Base-by-base conservation (phyloP, 371 early-diverging fungal species). In the Scutellospora calospora region DNA sequence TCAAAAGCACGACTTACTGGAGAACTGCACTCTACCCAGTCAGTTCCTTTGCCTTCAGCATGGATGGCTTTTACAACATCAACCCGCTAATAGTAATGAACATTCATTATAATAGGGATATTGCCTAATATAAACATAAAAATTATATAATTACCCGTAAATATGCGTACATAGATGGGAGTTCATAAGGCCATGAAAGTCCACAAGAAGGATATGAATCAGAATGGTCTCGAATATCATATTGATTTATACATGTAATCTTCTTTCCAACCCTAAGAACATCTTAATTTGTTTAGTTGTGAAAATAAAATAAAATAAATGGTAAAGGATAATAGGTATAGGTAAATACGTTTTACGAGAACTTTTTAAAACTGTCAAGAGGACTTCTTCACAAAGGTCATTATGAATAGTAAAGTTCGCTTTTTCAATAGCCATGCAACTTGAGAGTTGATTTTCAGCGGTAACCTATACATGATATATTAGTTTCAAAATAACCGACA, bases 181-280 rank as follows among this genome's bases (percentile, higher is more conserved):
- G 83, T 74, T 92, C 93, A 66, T 90, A 83, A 1, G 96, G 96
- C 96, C 96, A 96, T 0, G 80, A 74, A 68, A 91, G 81, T 9
- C 96, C 96, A 81, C 96, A 96, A 0, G 85, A 86, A 2, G 92
- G 92, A 63, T 81, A 88, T 5, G 83, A 84, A 60, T 95, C 94
- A 1, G 51, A 25, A 38, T 84, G 83, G 12, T 93, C 66, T 45
- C 97, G 91, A 45, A 95, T 92, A 83, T 97, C 97, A 81, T 96
- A 97, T 84, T 91, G 89, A 82, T 97, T 97, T 35, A 94, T 80
- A 83, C 97, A 97, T 18, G 79, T 73, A 0, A 52, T 27, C 1
- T 75, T 62, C 0, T 72, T 22, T 29, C 71, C 54, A 51, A 9
- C 16, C 8, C 52, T 66, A 33, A 29, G 8, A 22, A 75, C 31